Evolutionary conservation across 192 early-diverging fungal species (phyloP), one percentile per base, ranked within the genome.

Genomic region (Coemansia sp.): DNA sequence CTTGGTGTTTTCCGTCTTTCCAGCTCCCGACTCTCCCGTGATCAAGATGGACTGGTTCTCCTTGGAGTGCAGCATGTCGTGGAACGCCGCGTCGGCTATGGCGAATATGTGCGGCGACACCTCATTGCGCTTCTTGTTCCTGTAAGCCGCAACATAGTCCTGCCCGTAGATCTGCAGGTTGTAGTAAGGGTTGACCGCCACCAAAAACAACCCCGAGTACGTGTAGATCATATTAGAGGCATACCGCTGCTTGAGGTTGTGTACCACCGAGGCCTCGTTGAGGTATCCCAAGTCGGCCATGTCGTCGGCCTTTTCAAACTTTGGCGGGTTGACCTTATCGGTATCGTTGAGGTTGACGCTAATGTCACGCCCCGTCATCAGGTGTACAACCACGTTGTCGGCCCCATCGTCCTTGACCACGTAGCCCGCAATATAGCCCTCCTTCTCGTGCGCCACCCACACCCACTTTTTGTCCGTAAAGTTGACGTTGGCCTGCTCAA

Each of bases 1-100:
- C 68, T 99, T 99, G 15, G 97, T 99, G 84, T 98, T 98, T 85
- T 99, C 98, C 15, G 98, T 99, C 82, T 99, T 99, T 59, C 98
- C 98, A 6, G 96, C 97, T 50, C 98, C 98, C 30, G 96, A 97
- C 85, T 99, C 98, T 62, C 98, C 98, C 87, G 97, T 99, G 73
- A 99, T 97, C 27, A 99, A 84, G 68, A 99, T 95, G 3, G 94
- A 95, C 82, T 99, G 97, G 73, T 97, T 97, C 72, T 98, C 95
- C 52, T 89, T 89, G 39, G 92, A 88, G 64, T 91, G 86, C 29
- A 96, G 84, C 97, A 99, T 97, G 65, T 95, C 96, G 70, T 94
- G 88, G 84, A 96, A 99, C 0, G 97, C 94, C 4, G 89, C 80
- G 66, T 99, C 97, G 18, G 95, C 89, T 35, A 97, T 88, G 8